Percentiles rank a stretch among this genome's conserved stretches.
Conservation (phyloP, 345 rosid genomes). For the Corymbia maculata region DNA sequence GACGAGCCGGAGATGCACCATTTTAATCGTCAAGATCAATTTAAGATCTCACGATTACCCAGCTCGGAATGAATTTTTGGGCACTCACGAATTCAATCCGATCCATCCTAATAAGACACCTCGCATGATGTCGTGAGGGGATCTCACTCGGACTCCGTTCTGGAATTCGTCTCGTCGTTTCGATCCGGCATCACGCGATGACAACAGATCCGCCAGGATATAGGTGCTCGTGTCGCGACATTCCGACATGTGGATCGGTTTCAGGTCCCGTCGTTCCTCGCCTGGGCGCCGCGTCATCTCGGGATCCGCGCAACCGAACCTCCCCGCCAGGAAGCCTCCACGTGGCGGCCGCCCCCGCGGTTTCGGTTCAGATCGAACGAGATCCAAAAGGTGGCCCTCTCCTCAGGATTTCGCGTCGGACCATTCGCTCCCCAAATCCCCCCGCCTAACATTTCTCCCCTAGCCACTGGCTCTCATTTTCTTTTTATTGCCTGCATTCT, state of each 20-base stretch:
- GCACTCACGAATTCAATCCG: background rate
- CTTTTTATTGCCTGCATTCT: background rate
- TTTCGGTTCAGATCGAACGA: background rate
- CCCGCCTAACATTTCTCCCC: background rate
- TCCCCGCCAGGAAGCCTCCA: background rate
- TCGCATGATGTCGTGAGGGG: rapidly evolving
- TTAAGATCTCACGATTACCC: too few species aligned
- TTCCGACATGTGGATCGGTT: background rate
- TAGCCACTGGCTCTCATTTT: background rate
- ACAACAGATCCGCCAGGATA: background rate
- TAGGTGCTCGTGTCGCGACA: background rate
- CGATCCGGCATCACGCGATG: background rate
- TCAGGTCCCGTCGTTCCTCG: background rate
- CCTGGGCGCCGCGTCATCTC: background rate
- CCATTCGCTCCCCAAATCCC: background rate
- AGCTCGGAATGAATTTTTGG: too few species aligned
- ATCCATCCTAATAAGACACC: background rate
- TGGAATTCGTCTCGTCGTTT: background rate
- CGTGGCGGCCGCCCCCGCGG: background rate
- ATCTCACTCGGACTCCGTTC: background rate
- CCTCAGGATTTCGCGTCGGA: background rate
- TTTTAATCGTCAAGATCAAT: background rate
- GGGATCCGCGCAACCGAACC: background rate
- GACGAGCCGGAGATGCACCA: background rate
- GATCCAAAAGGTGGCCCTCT: background rate